These are phyloP conservation scores for Trichosporon sp. DNA, from an alignment of 1,284 basidiomycete species.

Conservation along the genomic window DNA sequence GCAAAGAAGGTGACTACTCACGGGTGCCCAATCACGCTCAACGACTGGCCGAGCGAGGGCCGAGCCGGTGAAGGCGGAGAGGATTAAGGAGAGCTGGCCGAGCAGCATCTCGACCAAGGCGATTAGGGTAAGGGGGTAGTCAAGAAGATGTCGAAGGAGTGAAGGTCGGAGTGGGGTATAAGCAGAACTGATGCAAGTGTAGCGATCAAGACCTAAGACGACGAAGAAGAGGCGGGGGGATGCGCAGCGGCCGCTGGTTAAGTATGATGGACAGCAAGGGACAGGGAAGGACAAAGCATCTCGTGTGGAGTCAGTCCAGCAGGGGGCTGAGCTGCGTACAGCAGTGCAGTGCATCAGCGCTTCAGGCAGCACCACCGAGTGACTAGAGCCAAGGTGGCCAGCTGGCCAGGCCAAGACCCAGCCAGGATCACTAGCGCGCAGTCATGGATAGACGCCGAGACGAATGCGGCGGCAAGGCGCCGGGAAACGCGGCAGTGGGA, in stretches of 20 bases:
- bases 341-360: too few species aligned
- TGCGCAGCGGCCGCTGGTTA: background rate
- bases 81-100: background rate
- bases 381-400: background rate
- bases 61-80: background rate
- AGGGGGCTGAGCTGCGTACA: too few species aligned
- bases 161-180: background rate
- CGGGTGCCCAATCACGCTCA: background rate
- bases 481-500: background rate
- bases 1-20: background rate
- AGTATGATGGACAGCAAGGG: background rate
- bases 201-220: background rate
- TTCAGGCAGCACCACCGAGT: too few species aligned
- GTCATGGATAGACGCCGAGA: background rate
- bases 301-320: background rate
- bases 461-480: background rate
- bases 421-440: background rate
- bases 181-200: background rate
- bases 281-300: background rate
- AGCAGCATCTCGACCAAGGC: background rate
- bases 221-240: background rate
- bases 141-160: background rate
- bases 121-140: background rate
- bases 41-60: background rate
- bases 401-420: background rate